phyloP scores from a whole-genome alignment of 192 early-diverging fungal species.

The Linnemannia zychae region DNA sequence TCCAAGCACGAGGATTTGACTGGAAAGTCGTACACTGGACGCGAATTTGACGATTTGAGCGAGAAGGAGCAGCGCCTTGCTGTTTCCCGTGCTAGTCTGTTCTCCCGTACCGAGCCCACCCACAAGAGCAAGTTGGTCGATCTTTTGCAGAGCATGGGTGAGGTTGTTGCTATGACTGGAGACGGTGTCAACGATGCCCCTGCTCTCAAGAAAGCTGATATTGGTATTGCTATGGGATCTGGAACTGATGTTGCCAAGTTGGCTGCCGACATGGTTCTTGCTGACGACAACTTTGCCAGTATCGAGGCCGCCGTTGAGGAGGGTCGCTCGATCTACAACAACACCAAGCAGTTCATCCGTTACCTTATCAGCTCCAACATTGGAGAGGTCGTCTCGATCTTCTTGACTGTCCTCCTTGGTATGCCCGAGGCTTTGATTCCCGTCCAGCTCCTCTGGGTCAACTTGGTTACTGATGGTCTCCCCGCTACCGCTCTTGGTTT shows the following conservation, averaged over 20 bases:
- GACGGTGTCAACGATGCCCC: conserved; percentile 99
- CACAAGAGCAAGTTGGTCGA: conserved; percentile 97
- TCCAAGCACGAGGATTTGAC: conserved; percentile 71
- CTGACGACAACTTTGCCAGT: conserved; percentile 99
- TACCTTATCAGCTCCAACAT: conserved; percentile 99
- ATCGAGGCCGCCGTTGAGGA: conserved; percentile 98
- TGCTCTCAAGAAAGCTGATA: conserved; percentile 97
- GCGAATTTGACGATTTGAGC: conserved; percentile 93
- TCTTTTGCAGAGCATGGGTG: conserved; percentile 85
- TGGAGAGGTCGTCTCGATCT: conserved; percentile 98
- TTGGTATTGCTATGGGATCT: conserved; percentile 98
- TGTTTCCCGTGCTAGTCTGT: conserved; percentile 83
- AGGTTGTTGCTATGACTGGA: conserved; percentile 95
- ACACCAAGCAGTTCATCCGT: conserved; percentile 99
- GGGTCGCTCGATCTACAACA: conserved; percentile 98
- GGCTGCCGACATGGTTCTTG: conserved; percentile 98
- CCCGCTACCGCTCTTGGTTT: conserved; percentile 98
- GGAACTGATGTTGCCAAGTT: conserved; percentile 99
- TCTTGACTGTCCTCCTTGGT: conserved; percentile 95
- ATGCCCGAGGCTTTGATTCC: conserved; percentile 98
- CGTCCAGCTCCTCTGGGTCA: conserved; percentile 99
- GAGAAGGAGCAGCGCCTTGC: conserved; percentile 78
- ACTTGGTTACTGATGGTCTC: conserved; percentile 97
- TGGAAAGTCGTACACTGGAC: conserved; percentile 87
- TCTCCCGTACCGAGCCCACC: conserved; percentile 95